Evolutionary conservation across 208 protist species (phyloP).

Genomic region (Novymonas esmeraldas): DNA sequence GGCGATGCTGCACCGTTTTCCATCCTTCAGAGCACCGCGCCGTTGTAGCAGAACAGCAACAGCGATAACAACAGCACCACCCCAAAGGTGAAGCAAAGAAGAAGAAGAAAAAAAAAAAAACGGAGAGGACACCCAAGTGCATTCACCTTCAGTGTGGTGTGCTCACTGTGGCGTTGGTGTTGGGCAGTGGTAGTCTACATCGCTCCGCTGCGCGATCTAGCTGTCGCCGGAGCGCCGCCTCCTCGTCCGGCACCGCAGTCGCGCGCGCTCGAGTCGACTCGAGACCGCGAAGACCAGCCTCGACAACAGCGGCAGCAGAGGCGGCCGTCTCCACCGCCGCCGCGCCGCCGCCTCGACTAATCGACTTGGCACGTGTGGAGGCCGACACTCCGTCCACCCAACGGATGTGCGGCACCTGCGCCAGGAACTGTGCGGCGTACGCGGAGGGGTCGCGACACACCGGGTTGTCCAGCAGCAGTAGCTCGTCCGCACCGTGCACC

Average conservation of each 20-base stretch:
- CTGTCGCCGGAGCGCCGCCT: background rate
- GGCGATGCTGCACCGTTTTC: no score
- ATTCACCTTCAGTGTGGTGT: background rate
- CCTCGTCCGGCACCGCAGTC: background rate
- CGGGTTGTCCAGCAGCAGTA: conserved; percentile 77
- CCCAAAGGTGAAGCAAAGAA: conserved; percentile 5
- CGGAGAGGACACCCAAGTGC: background rate
- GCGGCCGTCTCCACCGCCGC: background rate
- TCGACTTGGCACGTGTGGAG: conserved; percentile 3
- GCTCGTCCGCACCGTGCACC: conserved; percentile 1
- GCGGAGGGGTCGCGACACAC: conserved; percentile 46
- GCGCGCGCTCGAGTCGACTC: background rate
- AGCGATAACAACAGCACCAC: no score
- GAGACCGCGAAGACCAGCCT: background rate
- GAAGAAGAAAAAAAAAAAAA: background rate
- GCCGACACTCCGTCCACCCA: conserved; percentile 59
- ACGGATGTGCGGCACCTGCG: conserved; percentile 38
- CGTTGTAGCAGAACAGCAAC: no score
- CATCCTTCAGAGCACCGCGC: no score
- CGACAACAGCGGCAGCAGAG: background rate
- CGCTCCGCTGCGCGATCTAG: conserved; percentile 4
- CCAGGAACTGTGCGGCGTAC: conserved; percentile 34
- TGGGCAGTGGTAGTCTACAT: conserved; percentile 7
- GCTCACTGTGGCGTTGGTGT: background rate
- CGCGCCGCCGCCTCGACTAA: background rate